phyloP scores from a whole-genome alignment of 139 green algal genomes.

The Tetraselmis chui region DNA sequence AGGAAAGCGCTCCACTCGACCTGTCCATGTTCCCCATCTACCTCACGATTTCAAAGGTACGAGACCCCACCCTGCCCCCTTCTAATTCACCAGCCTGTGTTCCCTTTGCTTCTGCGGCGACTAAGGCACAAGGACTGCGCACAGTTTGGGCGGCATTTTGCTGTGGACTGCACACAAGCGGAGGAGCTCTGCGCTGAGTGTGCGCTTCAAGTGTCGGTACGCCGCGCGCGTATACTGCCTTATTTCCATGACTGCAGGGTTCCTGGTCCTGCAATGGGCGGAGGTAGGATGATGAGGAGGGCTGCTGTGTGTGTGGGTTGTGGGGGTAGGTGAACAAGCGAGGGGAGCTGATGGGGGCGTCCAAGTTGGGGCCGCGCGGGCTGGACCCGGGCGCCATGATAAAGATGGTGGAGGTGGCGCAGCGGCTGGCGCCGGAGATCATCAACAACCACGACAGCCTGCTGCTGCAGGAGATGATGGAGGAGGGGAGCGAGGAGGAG shows the following conservation, averaged over 20 bases:
- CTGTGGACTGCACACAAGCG: slow-evolving; percentile 28
- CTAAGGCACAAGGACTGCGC: too few relatives aligned
- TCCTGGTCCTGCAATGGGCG: too few relatives aligned
- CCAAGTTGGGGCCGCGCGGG: not conserved
- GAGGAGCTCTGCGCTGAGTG: slow-evolving; percentile 34
- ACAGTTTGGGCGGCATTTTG: slow-evolving; percentile 32
- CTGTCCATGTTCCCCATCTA: slow-evolving; percentile 39
- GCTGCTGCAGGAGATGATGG: not conserved
- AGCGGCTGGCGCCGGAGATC: not conserved
- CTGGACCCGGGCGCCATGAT: not conserved
- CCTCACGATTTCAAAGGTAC: slow-evolving; percentile 48
- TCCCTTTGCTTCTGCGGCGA: too few relatives aligned
- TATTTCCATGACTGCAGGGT: too few relatives aligned
- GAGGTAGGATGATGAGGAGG: too few relatives aligned
- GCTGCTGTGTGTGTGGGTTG: not conserved
- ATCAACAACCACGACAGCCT: not conserved
- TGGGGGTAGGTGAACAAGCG: not conserved
- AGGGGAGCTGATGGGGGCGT: not conserved
- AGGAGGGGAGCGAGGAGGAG: not conserved
- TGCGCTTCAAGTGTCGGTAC: slow-evolving; percentile 34
- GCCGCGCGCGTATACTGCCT: slow-evolving; percentile 1
- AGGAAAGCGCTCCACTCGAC: slow-evolving; percentile 34
- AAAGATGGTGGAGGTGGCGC: not conserved
- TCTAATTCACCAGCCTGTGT: too few relatives aligned
- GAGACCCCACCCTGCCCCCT: not conserved